Evolutionary conservation across 2,329 filamentous ascomycete species (phyloP).

Genomic region (Emergomyces africanus): DNA sequence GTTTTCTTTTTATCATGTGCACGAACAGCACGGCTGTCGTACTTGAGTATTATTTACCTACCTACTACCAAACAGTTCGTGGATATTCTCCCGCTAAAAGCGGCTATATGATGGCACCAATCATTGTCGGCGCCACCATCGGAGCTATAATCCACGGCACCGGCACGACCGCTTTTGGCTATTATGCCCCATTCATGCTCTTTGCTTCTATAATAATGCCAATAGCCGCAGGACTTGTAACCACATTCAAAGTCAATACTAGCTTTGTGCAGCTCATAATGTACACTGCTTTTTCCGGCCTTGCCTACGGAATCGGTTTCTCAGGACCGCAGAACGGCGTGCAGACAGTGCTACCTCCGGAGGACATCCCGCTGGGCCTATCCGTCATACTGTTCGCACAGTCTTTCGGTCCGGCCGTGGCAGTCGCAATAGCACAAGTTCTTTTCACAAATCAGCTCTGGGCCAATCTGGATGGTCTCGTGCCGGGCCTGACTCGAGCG

Average conservation of each 20-base stretch:
- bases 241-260: background rate
- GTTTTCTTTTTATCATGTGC: conserved; percentile 14
- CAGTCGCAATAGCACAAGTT: conserved; percentile 41
- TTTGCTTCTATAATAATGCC: background rate
- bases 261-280: background rate
- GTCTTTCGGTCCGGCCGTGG: conserved; percentile 32
- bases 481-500: background rate
- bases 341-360: conserved; percentile 16
- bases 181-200: background rate
- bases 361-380: conserved; percentile 18
- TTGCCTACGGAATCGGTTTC: conserved; percentile 22
- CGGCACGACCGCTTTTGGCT: background rate
- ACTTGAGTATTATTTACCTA: conserved; percentile 19
- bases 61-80: conserved; percentile 23
- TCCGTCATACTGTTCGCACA: conserved; percentile 25
- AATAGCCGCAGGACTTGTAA: background rate
- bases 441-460: conserved; percentile 39
- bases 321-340: conserved; percentile 19
- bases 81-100: conserved; percentile 11
- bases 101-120: conserved; percentile 18
- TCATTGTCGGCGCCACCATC: conserved; percentile 14
- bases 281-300: conserved; percentile 23
- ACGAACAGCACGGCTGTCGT: conserved; percentile 15
- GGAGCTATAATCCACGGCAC: conserved; percentile 20
- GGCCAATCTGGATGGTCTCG: background rate